Base-by-base conservation (phyloP, 345 rosid genomes). In the Linum usitatissimum region DNA sequence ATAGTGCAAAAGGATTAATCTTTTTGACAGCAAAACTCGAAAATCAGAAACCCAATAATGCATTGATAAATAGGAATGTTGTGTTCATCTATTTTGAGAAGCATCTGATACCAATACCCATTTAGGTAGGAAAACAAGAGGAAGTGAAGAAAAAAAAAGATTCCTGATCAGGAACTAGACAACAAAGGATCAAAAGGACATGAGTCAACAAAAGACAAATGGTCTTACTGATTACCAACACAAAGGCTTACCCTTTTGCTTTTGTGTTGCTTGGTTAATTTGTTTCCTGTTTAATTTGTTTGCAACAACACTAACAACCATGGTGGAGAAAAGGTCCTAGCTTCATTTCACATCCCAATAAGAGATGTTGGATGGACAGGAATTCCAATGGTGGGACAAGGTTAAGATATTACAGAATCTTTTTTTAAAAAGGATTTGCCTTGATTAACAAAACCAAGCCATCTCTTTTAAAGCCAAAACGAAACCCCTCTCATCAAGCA, bases 371-470 rank as follows among this genome's bases (percentile, higher is more conserved):
- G 67, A 69, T 39, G 39, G 75, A 79, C 83, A 69, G 67, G 73
- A 68, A 71, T 76, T 72, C 79, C 17, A 45, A 65, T 42, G 75
- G 79, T 70, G 79, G 84, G 84, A 60, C 84, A 75, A 56, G 38
- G 13, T n/a, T 23, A 1, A 66, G 62, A 68, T 63, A 72, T 58
- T 60, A 6, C 19, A 19, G 7, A 9, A 58, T 67, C 75, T 45
- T 70, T 65, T 62, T 36, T 36, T 13, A 23, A 23, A 23, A 23
- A 23, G 2, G 28, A 23, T 45, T 34, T 34, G 38, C 51, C 51
- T 45, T 45, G 15, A 45, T 45, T 45, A 45, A 45, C 51, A 62
- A 23, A 42, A 15, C 36, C 31, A 38, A 23, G 21, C 18, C 10
- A 18, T 62, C 66, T 68, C 66, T 71, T 49, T 62, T 68, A 68